Evolutionary conservation across 352 stramenopile species (phyloP), one percentile per base, ranked within the genome.

Genomic region (Phytophthora cryptogea): DNA sequence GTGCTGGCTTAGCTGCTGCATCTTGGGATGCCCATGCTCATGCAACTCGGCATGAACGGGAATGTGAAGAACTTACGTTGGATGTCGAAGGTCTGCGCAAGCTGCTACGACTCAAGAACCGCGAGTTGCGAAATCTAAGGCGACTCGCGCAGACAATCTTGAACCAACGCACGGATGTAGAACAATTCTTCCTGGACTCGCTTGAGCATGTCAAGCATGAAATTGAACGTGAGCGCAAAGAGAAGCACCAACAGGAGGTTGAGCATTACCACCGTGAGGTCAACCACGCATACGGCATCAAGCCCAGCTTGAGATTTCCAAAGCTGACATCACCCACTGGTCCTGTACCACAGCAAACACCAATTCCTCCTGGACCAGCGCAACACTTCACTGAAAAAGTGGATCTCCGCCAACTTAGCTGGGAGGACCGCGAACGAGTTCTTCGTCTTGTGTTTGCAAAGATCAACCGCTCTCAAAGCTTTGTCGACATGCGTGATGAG

Each of bases 131-230:
- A 11, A 92, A 95, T 49, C 72, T 98, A 32, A 77, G 90, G 26
- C 78, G 79, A 32, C 84, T 98, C 11, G 82, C 91, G 5, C 83
- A 98, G 59, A 93, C 83, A 11, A 95, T 98, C 42, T 70, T 98
- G 35, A 80, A 92, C 43, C 94, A 98, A 66, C 78, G 94, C 32
- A 97, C 87, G 4, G 92, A 98, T 39, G 67, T 94, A 5, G 83
- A 94, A 54, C 88, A 97, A 53, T 98, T 97, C 68, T 97, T 98
- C 52, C 58, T 98, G 37, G 90, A 98, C 57, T 88, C 90, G 14
- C 75, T 98, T 8, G 83, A 93, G 36, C 72, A 94, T 37, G 92
- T 97, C 8, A 96, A 96, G 63, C 43, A 64, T 5, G 71, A 97
- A 52, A 81, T 96, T 42, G 53, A 78, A 46, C 44, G 53, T 26